Evolutionary conservation across 192 early-diverging fungal genomes (phyloP).

Genomic region (Entomortierella parvispora): DNA sequence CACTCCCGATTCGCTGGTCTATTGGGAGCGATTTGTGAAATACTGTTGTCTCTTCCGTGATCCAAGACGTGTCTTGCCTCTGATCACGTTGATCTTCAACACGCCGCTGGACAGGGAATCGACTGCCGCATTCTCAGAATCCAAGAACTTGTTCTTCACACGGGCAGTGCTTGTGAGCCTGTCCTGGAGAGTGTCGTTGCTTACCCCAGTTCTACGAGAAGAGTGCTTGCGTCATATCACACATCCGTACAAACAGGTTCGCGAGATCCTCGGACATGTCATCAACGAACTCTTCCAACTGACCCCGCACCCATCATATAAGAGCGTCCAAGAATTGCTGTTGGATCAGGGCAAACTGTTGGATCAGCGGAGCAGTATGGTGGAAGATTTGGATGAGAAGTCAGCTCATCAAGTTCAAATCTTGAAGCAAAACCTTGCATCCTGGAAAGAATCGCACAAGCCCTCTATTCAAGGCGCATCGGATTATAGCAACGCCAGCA

Average conservation of each 20-base stretch:
- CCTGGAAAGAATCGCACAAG: slow-evolving; percentile 54
- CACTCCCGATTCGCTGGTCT: slow-evolving; percentile 77
- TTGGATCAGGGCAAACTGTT: slow-evolving; percentile 2
- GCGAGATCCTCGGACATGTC: slow-evolving; percentile 78
- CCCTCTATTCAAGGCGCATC: slow-evolving; percentile 56
- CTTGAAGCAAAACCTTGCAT: slow-evolving; percentile 40
- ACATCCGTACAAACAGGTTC: slow-evolving; percentile 92
- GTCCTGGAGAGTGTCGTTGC: slow-evolving; percentile 73
- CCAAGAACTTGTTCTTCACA: slow-evolving; percentile 80
- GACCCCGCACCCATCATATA: slow-evolving; percentile 68
- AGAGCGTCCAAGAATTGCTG: slow-evolving; percentile 56
- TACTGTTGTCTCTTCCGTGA: slow-evolving; percentile 76
- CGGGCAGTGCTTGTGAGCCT: slow-evolving; percentile 68
- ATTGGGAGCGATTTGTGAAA: slow-evolving; percentile 80
- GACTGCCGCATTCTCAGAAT: slow-evolving; percentile 86
- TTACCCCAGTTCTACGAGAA: slow-evolving; percentile 64
- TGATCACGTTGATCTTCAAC: slow-evolving; percentile 75
- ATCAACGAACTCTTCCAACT: slow-evolving; percentile 75
- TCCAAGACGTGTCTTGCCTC: slow-evolving; percentile 79
- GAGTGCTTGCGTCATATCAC: slow-evolving; percentile 54
- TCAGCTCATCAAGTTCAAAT: slow-evolving; percentile 37
- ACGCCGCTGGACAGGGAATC: slow-evolving; percentile 75
- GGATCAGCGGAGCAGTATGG: slow-evolving; percentile 29
- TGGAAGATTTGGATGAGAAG: slow-evolving; percentile 37
- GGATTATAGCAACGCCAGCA: slow-evolving; percentile 79